These are phyloP conservation scores for Coelastrella sp. DNA, from an alignment of 139 green algal species.

Conservation along the genomic window DNA sequence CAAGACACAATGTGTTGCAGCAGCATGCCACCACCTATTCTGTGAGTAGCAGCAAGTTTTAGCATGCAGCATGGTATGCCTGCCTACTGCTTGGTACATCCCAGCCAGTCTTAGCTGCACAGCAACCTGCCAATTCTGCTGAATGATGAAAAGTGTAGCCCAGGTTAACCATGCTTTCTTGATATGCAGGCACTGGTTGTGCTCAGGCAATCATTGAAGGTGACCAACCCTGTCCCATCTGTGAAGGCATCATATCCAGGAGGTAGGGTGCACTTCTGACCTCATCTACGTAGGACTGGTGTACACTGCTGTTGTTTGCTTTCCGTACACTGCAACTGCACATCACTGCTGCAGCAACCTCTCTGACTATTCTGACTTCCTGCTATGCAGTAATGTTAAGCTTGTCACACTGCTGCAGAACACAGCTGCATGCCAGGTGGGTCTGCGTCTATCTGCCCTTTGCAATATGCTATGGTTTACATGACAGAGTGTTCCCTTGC, in stretches of 20 bases:
- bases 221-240: slow-evolving; percentile 67
- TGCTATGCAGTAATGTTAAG: slow-evolving; percentile 65
- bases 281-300: too few species aligned
- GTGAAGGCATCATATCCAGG: slow-evolving; percentile 62
- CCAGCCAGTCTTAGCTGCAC: background rate
- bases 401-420: slow-evolving; percentile 58
- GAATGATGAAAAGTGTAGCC: background rate
- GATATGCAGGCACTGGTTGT: slow-evolving; percentile 44
- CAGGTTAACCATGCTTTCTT: background rate
- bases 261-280: slow-evolving; percentile 41
- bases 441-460: background rate
- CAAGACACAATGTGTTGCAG: slow-evolving; percentile 48
- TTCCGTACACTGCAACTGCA: too few species aligned
- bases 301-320: too few species aligned
- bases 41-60: slow-evolving; percentile 51
- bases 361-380: background rate
- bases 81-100: too few species aligned
- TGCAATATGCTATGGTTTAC: too few species aligned
- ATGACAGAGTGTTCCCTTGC: too few species aligned
- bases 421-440: slow-evolving; percentile 46
- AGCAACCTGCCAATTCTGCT: background rate
- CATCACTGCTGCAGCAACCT: background rate
- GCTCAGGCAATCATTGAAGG: slow-evolving; percentile 65
- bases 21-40: slow-evolving; percentile 70
- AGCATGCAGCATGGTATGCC: too few species aligned